Conservation (phyloP, 2,329 filamentous ascomycete species). For the Ophiostoma fasciatum region DNA sequence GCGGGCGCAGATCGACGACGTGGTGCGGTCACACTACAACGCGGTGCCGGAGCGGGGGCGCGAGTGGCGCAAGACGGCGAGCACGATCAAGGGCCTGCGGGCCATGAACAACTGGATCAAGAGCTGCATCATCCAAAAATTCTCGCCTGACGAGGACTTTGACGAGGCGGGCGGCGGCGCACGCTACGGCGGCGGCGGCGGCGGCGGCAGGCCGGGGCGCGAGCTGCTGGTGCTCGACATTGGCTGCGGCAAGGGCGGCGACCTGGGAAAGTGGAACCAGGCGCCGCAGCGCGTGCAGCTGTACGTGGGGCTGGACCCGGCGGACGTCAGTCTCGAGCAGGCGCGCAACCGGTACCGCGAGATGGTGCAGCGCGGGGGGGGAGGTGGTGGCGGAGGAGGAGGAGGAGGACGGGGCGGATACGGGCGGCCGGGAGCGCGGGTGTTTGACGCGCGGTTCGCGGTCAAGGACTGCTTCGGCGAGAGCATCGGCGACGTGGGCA, state of each 20-base stretch:
- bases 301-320: constrained; percentile 88
- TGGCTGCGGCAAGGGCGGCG: constrained; percentile 92
- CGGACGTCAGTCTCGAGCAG: constrained; percentile 82
- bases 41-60: constrained; percentile 83
- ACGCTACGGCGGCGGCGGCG: constrained; percentile 38
- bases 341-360: constrained; percentile 68
- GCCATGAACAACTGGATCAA: constrained; percentile 99
- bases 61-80: constrained; percentile 89
- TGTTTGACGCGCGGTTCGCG: constrained; percentile 79
- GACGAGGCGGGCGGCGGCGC: constrained; percentile 37
- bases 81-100: constrained; percentile 84
- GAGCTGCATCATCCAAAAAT: constrained; percentile 93
- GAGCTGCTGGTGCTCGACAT: constrained; percentile 78
- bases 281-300: constrained; percentile 82
- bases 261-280: constrained; percentile 90
- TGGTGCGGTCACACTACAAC: constrained; percentile 92
- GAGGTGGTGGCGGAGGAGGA: too few relatives aligned
- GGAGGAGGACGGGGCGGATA: constrained; percentile 34
- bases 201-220: constrained; percentile 36
- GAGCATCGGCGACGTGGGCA: constrained; percentile 63
- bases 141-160: constrained; percentile 67
- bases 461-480: constrained; percentile 89
- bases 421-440: constrained; percentile 33
- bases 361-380: constrained; percentile 47
- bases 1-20: constrained; percentile 57